Evolutionary conservation across 768 basidiomycete species (phyloP).

Genomic region (Auriscalpium vulgare): DNA sequence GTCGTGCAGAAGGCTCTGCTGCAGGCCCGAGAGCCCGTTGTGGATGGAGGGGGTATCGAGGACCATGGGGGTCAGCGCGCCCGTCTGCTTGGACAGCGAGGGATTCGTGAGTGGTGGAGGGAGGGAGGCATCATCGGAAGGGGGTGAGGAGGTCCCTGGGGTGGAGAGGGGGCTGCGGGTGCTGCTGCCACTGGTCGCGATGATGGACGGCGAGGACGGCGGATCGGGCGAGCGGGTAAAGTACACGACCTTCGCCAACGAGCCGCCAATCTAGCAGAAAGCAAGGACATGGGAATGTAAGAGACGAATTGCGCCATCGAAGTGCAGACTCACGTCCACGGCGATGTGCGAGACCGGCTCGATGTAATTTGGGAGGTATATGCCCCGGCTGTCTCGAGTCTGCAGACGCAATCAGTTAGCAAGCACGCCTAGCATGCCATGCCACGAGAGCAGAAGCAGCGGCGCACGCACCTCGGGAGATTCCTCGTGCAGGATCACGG

Average conservation of each 20-base stretch:
- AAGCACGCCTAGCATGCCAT: not conserved
- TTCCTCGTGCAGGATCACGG: constrained; percentile 87
- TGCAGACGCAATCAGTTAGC: constrained; percentile 23
- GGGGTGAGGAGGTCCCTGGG: constrained; percentile 28
- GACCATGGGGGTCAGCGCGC: constrained; percentile 77
- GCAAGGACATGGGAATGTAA: constrained; percentile 11
- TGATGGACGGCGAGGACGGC: constrained; percentile 66
- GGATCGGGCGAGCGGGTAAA: constrained; percentile 91
- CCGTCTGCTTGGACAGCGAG: constrained; percentile 40
- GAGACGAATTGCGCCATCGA: not conserved
- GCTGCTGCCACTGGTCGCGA: constrained; percentile 50
- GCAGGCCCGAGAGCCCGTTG: constrained; percentile 28
- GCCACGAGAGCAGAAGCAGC: no score
- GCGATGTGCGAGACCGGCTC: constrained; percentile 98
- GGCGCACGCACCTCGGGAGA: constrained; percentile 72
- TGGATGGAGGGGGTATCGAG: constrained; percentile 35
- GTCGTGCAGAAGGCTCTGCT: constrained; percentile 44
- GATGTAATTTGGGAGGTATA: constrained; percentile 96
- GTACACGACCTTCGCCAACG: constrained; percentile 95
- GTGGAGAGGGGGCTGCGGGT: constrained; percentile 35
- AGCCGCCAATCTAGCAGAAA: constrained; percentile 78
- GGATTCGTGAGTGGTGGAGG: constrained; percentile 24
- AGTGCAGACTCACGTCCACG: constrained; percentile 68
- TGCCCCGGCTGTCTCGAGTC: constrained; percentile 92
- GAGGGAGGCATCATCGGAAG: constrained; percentile 18